Percentiles rank a stretch among this genome's conserved stretches.
Conservation (phyloP, 208 protist species). For the Leptomonas pyrrhocoris region DNA sequence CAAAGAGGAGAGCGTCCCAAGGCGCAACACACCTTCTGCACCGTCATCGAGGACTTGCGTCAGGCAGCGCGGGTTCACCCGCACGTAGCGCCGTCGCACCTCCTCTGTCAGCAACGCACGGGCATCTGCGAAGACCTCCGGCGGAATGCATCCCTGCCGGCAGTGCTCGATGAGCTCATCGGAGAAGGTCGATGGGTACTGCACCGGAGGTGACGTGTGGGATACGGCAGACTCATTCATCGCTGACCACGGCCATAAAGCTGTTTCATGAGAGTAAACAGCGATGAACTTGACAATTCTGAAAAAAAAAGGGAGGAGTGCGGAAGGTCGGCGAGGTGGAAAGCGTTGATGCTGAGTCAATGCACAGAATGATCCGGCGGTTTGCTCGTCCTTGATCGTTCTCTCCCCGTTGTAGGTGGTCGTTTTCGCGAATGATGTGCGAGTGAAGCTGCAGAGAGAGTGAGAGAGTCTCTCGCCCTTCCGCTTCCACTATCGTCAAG, state of each 20-base stretch:
- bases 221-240: neutral
- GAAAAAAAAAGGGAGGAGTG: neutral
- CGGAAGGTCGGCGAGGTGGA: neutral
- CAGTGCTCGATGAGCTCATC: constrained; percentile 57
- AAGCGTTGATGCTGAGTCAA: no score
- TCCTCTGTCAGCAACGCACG: constrained; percentile 11
- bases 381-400: no score
- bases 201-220: neutral
- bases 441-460: no score
- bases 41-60: constrained; percentile 12
- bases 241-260: neutral
- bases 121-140: constrained; percentile 63
- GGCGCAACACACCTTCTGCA: constrained; percentile 11
- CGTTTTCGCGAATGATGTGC: no score
- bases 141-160: constrained; percentile 41
- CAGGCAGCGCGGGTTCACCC: constrained; percentile 44
- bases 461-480: no score
- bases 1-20: neutral
- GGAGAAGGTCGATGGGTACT: constrained; percentile 62
- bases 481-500: no score
- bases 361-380: no score
- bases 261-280: neutral
- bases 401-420: no score
- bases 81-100: constrained; percentile 52
- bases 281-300: no score